Evolutionary conservation across 2,329 filamentous ascomycete species (phyloP).

Genomic region (Aspergillus proliferans): DNA sequence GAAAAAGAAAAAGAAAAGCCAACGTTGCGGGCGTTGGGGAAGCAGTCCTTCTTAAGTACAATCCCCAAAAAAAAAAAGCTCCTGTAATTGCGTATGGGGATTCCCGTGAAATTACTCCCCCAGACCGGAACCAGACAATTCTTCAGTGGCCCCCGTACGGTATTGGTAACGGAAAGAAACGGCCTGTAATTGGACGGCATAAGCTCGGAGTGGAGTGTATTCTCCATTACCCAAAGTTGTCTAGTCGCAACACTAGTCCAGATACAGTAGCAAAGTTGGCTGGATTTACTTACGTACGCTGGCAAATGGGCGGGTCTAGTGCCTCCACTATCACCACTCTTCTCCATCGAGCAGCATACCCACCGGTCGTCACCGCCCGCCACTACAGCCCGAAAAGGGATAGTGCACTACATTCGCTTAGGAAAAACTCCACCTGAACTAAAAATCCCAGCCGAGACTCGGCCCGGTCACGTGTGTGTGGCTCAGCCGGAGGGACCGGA

Average conservation of each 20-base stretch:
- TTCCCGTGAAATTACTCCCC: constrained; percentile 16
- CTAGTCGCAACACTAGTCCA: not conserved
- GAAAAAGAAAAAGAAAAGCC: not conserved
- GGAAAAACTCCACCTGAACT: not conserved
- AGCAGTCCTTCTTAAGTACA: not conserved
- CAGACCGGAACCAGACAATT: constrained; percentile 16
- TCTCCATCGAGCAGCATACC: no score
- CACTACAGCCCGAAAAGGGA: no score
- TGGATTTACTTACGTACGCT: not conserved
- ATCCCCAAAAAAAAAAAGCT: not conserved
- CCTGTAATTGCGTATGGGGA: not conserved
- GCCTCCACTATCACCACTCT: no score
- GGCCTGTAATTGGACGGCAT: not conserved
- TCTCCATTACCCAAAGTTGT: not conserved
- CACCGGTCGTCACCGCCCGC: no score
- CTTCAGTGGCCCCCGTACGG: not conserved
- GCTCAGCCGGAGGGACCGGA: no score
- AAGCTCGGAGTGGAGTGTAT: not conserved
- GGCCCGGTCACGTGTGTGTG: no score
- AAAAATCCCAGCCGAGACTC: no score
- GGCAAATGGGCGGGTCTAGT: no score
- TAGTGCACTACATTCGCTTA: not conserved
- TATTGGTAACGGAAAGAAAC: not conserved
- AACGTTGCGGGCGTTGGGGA: not conserved
- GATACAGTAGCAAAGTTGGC: not conserved